Conservation (phyloP, 257 asterid species). For the Scutellaria barbata region DNA sequence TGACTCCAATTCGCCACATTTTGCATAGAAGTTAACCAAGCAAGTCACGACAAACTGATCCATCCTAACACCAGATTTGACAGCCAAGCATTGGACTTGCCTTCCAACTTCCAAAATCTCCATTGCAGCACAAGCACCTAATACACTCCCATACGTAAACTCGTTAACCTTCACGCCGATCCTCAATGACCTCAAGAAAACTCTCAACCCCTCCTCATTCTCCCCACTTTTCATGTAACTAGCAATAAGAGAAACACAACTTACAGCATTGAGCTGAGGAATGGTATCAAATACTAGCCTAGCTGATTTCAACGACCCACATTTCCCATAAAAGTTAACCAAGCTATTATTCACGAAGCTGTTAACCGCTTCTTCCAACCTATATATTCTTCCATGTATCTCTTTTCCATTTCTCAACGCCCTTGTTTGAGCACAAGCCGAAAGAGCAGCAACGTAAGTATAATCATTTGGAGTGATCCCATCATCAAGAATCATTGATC, state of each 20-base stretch:
- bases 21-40: constrained; percentile 71
- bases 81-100: constrained; percentile 63
- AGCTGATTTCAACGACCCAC: constrained; percentile 64
- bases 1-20: constrained; percentile 61
- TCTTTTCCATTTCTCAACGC: constrained; percentile 65
- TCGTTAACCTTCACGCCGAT: constrained; percentile 64
- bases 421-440: constrained; percentile 58
- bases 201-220: constrained; percentile 56
- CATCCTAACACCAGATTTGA: constrained; percentile 54
- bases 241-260: constrained; percentile 72
- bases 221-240: constrained; percentile 61
- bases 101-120: constrained; percentile 56
- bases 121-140: constrained; percentile 68
- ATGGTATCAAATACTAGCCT: constrained; percentile 59
- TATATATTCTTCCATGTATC: constrained; percentile 65
- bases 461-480: constrained; percentile 64
- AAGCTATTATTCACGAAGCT: constrained; percentile 57
- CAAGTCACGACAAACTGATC: constrained; percentile 68
- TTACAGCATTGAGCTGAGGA: constrained; percentile 54
- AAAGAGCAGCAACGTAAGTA: constrained; percentile 64
- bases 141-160: constrained; percentile 56
- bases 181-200: constrained; percentile 57
- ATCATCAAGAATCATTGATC: constrained; percentile 57
- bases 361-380: constrained; percentile 48
- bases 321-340: constrained; percentile 81